Evolutionary conservation across 2,329 filamentous ascomycete genomes (phyloP).

Genomic region (Sclerotiophoma versabilis): DNA sequence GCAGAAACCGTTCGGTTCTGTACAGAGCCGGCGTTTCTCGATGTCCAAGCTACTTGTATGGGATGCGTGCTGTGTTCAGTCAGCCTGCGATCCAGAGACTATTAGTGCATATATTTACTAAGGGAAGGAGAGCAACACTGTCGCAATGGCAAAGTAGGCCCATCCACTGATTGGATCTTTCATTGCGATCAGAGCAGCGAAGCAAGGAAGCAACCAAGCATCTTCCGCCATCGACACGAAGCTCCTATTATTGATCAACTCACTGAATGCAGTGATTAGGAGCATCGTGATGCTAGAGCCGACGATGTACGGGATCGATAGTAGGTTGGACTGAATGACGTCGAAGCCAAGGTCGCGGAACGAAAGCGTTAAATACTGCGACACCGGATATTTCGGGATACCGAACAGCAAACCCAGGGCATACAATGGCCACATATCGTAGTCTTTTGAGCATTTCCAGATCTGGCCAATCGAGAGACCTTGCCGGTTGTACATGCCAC

Average conservation of each 20-base stretch:
- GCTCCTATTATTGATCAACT: slow-evolving; percentile 19
- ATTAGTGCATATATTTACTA: slow-evolving; percentile 30
- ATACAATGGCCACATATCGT: slow-evolving; percentile 35
- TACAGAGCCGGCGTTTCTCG: slow-evolving; percentile 13
- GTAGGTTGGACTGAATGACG: slow-evolving; percentile 67
- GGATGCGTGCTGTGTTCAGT: slow-evolving; percentile 2
- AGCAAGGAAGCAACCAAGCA: slow-evolving; percentile 20
- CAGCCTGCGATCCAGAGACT: slow-evolving; percentile 24
- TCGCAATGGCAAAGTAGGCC: slow-evolving; percentile 60
- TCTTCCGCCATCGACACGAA: slow-evolving; percentile 23
- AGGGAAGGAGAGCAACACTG: slow-evolving; percentile 53
- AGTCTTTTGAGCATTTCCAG: slow-evolving; percentile 30
- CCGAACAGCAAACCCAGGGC: slow-evolving; percentile 27
- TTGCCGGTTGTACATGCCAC: slow-evolving; percentile 66
- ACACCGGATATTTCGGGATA: slow-evolving; percentile 13
- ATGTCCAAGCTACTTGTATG: slow-evolving; percentile 14
- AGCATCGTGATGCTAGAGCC: slow-evolving; percentile 22
- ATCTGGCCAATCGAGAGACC: slow-evolving; percentile 44
- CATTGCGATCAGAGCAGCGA: slow-evolving; percentile 16
- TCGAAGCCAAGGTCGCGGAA: slow-evolving; percentile 65
- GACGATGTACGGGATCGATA: slow-evolving; percentile 58
- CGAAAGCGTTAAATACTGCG: slow-evolving; percentile 48
- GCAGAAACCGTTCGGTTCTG: slow-evolving; percentile 15
- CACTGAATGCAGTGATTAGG: slow-evolving; percentile 18
- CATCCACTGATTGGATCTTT: slow-evolving; percentile 41